Evolutionary conservation across 495 filamentous ascomycete genomes (phyloP), one percentile per base, ranked within the genome.

Genomic region (Penicillium waksmanii): DNA sequence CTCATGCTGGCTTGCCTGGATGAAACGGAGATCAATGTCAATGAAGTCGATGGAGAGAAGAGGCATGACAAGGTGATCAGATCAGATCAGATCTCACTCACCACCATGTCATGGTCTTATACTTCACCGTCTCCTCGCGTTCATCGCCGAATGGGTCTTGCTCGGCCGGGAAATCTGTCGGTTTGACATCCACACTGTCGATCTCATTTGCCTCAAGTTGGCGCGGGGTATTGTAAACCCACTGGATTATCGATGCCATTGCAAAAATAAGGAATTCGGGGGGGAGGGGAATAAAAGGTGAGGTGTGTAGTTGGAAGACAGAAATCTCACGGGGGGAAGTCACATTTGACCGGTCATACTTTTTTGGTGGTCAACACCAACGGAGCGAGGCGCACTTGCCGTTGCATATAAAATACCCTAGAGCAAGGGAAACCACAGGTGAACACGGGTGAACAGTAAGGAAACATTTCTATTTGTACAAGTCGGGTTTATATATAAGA

Each of bases 31-130:
- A 12, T 57, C n/a, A 34, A 25, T 53, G 21, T 51, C 15, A 25
- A 17, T 31, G 15, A 56, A 19, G 38, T 9, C 13, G 5, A 7
- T 19, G 36, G 31, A 53, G 40, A 31, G n/a, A 3, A 46, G 17
- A 10, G 17, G 15, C 42, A 31, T 31, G 27, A 8, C 36, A 38
- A 38, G 5, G 15, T 38, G 36, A n/a, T 38, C 36, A 13, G 10
- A 15, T 27, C 23, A 23, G 23, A 48, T 31, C 27, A 27, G 13
- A 40, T n/a, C 55, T 49, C 15, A 64, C 71, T 60, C 17, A 74
- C 73, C 73, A 77, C 73, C 72, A 77, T 11, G 53, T 40, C 70
- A 77, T 72, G 1, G 70, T 75, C 54, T 66, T 69, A 62, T 76
- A 74, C 56, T 71, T 70, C 43, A 71, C 60, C 13, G 55, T 62